These are phyloP conservation scores for Lichtheimia ramosa DNA, from an alignment of 371 early-diverging fungal genomes.

Conservation along the genomic window DNA sequence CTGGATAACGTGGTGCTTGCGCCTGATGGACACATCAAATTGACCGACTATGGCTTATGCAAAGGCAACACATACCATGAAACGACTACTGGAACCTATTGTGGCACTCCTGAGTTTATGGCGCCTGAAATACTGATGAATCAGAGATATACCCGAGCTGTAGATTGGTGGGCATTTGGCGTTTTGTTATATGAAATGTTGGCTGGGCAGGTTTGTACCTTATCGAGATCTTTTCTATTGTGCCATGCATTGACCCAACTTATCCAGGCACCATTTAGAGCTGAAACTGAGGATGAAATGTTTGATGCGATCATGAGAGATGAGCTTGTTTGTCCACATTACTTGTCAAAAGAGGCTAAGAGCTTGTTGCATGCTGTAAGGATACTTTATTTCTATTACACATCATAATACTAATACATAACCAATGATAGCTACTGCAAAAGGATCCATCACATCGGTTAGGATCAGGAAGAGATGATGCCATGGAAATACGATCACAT, in stretches of 20 bases:
- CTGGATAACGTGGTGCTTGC: conserved; percentile 54
- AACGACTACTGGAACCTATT: conserved; percentile 79
- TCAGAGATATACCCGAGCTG: conserved; percentile 79
- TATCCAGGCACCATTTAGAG: conserved; percentile 83
- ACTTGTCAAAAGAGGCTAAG: conserved; percentile 91
- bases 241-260: no score
- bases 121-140: conserved; percentile 75
- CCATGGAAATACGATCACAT: conserved; percentile 92
- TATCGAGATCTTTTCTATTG: neutral
- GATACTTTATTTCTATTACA: neutral
- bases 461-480: conserved; percentile 81
- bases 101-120: conserved; percentile 91
- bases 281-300: conserved; percentile 95
- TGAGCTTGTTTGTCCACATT: conserved; percentile 89
- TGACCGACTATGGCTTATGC: conserved; percentile 95
- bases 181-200: conserved; percentile 95
- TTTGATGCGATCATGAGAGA: conserved; percentile 94
- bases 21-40: conserved; percentile 94
- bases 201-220: conserved; percentile 64
- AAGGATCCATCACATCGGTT: conserved; percentile 87
- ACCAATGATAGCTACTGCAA: conserved; percentile 65
- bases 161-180: conserved; percentile 96
- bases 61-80: conserved; percentile 53
- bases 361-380: conserved; percentile 81
- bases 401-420: neutral